Conservation (phyloP, 2,329 filamentous ascomycete genomes). For the Sclerotinia borealis region DNA sequence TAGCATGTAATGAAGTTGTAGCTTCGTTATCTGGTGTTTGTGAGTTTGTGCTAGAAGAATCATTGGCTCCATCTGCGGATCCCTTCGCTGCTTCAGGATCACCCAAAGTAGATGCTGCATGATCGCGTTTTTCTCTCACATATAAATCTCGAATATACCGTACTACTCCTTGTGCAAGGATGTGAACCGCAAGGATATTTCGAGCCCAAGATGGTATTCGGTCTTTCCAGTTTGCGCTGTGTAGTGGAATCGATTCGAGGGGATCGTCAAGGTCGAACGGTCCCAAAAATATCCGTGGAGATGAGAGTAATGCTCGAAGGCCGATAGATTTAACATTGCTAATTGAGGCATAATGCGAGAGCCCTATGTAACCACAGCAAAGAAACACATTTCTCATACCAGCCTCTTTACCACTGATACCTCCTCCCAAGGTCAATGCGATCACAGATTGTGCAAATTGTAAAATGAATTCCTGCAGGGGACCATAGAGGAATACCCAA, state of each 20-base stretch:
- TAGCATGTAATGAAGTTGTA: constrained; percentile 20
- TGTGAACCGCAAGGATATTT: constrained; percentile 67
- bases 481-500: constrained; percentile 83
- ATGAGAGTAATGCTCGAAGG: constrained; percentile 28
- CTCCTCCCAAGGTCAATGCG: constrained; percentile 81
- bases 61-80: constrained; percentile 46
- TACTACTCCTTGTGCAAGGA: constrained; percentile 66
- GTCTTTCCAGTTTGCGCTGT: constrained; percentile 46
- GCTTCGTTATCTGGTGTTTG: constrained; percentile 25
- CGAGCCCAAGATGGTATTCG: constrained; percentile 60
- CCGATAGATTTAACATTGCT: constrained; percentile 26
- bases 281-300: constrained; percentile 22
- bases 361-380: constrained; percentile 60
- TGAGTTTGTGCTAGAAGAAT: constrained; percentile 27
- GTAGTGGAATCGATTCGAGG: constrained; percentile 37
- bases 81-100: constrained; percentile 60
- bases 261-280: constrained; percentile 39
- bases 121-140: constrained; percentile 52
- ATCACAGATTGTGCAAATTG: constrained; percentile 92
- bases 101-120: constrained; percentile 39
- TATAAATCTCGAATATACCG: constrained; percentile 67
- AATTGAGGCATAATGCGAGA: constrained; percentile 29
- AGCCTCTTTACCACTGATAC: constrained; percentile 61
- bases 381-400: constrained; percentile 66
- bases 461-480: constrained; percentile 79